Evolutionary conservation across 257 asterid species (phyloP), one percentile per base, ranked within the genome.

Genomic region (Cordia subcordata): DNA sequence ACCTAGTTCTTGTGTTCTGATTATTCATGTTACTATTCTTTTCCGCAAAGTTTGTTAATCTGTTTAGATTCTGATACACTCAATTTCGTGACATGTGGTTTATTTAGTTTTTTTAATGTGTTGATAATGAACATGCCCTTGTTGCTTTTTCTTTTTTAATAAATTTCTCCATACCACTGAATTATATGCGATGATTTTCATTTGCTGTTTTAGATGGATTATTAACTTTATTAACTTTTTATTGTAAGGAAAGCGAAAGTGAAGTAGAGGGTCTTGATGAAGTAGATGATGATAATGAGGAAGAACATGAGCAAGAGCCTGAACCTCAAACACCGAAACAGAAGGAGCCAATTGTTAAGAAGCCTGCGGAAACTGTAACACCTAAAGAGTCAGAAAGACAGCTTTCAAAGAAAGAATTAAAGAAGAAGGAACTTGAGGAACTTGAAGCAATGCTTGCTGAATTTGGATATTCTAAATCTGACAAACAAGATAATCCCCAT

Each of bases 371-470:
- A 63, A 68, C 58, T 67, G 64, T 69, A 21, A 85, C 82, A 51
- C 89, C 87, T 20, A 92, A 84, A 70, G 95, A 82, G 74, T 38
- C 96, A 45, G 95, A 86, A 65, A 84, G 87, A 66, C 99, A 92
- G 75, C 83, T 92, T 38, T 88, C 96, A 5, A 92, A 92, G 90
- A 88, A 88, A 79, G 95, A 88, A 78, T 71, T 85, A 67, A 84
- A 79, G 88, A 92, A 86, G 71, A 88, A 92, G 81, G 98, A 92
- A 80, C 90, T 92, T 52, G 99, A 86, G 22, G 99, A 86, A 65
- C 84, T 92, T 56, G 99, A 92, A 71, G 96, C 92, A 17, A 71
- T 92, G 74, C 78, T 92, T 72, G 95, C 95, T 60, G 91, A 92
- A 77, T 83, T 92, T 58, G 96, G 94, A 55, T 79, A 69, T 57